Evolutionary conservation across 164 flowering plant species (phyloP).

Genomic region (Dillenia turbinata): DNA sequence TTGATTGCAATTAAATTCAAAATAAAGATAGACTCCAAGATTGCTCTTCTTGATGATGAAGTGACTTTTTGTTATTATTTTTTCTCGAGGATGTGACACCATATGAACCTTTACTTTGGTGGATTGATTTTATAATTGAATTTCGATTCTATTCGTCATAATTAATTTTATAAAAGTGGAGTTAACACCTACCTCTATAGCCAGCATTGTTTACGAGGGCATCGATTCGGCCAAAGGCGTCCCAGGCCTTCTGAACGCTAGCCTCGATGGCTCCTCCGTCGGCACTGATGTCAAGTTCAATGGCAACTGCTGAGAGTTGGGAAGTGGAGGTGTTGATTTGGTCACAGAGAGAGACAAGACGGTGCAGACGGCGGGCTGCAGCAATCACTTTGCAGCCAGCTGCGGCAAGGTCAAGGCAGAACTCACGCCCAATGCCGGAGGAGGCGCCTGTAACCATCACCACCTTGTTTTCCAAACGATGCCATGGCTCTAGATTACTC

Average conservation of each 20-base stretch:
- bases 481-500: conserved; percentile 45
- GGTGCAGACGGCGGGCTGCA: conserved; percentile 70
- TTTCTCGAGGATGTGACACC: too few species aligned
- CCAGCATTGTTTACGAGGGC: conserved; percentile 77
- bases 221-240: conserved; percentile 69
- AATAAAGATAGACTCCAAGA: too few species aligned
- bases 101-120: too few species aligned
- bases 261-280: conserved; percentile 36
- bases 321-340: conserved; percentile 42
- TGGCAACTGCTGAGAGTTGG: conserved; percentile 27
- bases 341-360: conserved; percentile 56
- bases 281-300: conserved; percentile 56
- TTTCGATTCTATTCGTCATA: too few species aligned
- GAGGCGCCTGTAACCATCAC: conserved; percentile 81
- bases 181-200: conserved; percentile 42
- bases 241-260: conserved; percentile 64
- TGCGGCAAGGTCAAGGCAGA: conserved; percentile 58
- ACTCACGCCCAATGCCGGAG: conserved; percentile 62
- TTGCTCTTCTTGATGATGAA: too few species aligned
- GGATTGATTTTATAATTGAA: too few species aligned
- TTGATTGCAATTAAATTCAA: too few species aligned
- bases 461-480: conserved; percentile 34
- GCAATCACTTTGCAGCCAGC: conserved; percentile 67
- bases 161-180: too few species aligned
- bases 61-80: too few species aligned